phyloP scores from a whole-genome alignment of 192 early-diverging fungal genomes.

The Mortierella hygrophila region DNA sequence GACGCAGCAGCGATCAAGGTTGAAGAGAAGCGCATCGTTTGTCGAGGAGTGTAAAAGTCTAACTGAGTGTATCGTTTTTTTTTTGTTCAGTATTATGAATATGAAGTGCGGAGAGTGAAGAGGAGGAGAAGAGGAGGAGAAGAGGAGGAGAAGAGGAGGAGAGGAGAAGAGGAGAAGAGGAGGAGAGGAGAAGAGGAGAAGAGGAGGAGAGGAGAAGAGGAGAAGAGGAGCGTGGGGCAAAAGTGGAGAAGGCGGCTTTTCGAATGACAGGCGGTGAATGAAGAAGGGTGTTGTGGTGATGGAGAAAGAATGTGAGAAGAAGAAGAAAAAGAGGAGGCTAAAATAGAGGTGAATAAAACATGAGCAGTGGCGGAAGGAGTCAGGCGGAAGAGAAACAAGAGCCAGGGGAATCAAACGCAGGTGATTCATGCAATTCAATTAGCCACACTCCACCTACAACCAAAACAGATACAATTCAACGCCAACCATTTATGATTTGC shows the following conservation, averaged over 20 bases:
- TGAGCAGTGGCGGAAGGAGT: neutral
- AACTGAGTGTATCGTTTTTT: neutral
- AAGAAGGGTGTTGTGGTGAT: neutral
- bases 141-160: neutral
- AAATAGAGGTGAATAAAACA: neutral
- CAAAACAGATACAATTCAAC: too few relatives aligned
- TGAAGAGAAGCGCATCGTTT: conserved; percentile 13
- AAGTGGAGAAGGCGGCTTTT: neutral
- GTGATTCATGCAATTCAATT: too few relatives aligned
- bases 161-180: too few relatives aligned
- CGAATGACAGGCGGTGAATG: neutral
- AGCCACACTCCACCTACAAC: too few relatives aligned
- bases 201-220: neutral
- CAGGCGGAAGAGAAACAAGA: neutral
- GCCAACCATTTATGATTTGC: too few relatives aligned
- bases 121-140: neutral
- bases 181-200: too few relatives aligned
- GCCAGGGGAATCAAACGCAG: too few relatives aligned
- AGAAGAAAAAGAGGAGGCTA: neutral
- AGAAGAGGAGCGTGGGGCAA: neutral
- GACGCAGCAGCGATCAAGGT: conserved; percentile 5
- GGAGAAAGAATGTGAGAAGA: neutral
- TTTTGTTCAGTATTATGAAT: neutral
- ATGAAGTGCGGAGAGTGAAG: neutral
- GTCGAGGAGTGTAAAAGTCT: neutral